Conservation (phyloP, 805 yeast species). For the Brettanomyces anomalus region DNA sequence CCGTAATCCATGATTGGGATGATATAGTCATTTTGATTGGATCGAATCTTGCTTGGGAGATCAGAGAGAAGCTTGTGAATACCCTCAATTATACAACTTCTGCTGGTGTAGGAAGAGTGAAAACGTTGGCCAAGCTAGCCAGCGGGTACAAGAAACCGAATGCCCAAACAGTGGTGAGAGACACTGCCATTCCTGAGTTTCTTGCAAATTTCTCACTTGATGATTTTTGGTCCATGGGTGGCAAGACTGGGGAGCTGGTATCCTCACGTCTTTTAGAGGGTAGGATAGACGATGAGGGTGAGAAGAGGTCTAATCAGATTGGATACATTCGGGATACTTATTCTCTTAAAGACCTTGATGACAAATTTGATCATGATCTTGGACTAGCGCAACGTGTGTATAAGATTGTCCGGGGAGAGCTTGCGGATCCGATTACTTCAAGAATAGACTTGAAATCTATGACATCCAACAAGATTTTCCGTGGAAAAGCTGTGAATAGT, state of each 20-base stretch:
- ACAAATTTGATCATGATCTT: slow-evolving; percentile 31
- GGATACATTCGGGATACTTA: slow-evolving; percentile 43
- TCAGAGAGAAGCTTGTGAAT: slow-evolving; percentile 43
- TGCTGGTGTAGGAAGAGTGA: slow-evolving; percentile 74
- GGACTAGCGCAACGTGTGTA: slow-evolving; percentile 47
- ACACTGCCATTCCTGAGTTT: slow-evolving; percentile 40
- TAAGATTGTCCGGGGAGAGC: slow-evolving; percentile 57
- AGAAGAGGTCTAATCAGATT: slow-evolving; percentile 20
- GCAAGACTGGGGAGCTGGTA: slow-evolving; percentile 66
- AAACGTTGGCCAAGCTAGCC: slow-evolving; percentile 77
- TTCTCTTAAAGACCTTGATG: slow-evolving; percentile 28
- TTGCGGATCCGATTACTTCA: slow-evolving; percentile 42
- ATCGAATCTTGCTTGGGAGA: slow-evolving; percentile 43
- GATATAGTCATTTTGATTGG: slow-evolving; percentile 65
- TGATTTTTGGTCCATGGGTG: slow-evolving; percentile 89
- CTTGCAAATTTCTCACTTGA: slow-evolving; percentile 51
- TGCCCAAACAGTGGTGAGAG: slow-evolving; percentile 68
- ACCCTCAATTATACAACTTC: slow-evolving; percentile 78
- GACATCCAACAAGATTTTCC: slow-evolving; percentile 81
- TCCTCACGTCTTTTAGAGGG: slow-evolving; percentile 28
- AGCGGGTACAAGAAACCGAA: slow-evolving; percentile 82
- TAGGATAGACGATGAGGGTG: slow-evolving; percentile 13
- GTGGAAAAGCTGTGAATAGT: slow-evolving; percentile 42
- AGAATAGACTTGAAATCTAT: slow-evolving; percentile 69
- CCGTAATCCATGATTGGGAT: slow-evolving; percentile 57